Evolutionary conservation across 352 stramenopile species (phyloP), one percentile per base, ranked within the genome.

Genomic region (Peronospora tabacina): DNA sequence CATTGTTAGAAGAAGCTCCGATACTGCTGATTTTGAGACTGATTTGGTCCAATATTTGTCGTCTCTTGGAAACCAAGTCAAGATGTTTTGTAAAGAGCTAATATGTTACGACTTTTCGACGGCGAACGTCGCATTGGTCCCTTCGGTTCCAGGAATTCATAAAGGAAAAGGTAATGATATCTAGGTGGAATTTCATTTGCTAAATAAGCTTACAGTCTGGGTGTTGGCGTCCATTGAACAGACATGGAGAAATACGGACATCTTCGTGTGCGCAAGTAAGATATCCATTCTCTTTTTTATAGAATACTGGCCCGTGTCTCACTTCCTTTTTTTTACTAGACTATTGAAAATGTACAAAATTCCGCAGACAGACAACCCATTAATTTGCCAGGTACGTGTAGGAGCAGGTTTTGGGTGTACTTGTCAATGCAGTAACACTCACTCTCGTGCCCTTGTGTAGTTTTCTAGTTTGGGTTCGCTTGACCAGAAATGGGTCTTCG

Each of bases 181-280:
- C 12, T 20, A 3, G 2, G 36, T 33, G 16, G n/a, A 24, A 28
- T 38, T 29, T 10, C 4, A 15, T 20, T 17, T 8, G n/a, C 28
- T 34, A 16, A 37, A 12, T 34, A 10, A 16, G 38, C 13, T 55
- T 30, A 49, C 5, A 26, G 24, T 24, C 34, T 33, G 45, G 51
- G 13, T 34, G 2, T 22, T 10, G 38, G 26, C 22, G 34, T 40
- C 0, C 46, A 11, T n/a, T 47, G n/a, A 10, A 17, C 42, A 92
- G 82, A 80, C 16, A 92, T 89, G 79, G 58, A 87, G 19, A 86
- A 86, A 24, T 92, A 89, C 46, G 82, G 82, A 0, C 82, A 92
- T 61, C 51, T 87, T 24, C 71, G 79, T 30, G 68, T 92, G 12
- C 73, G 75, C 38, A 73, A 66, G 73, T 83, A 72, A 50, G 55